Conservation (phyloP, 345 rosid species). For the Noccaea bulbosa region DNA sequence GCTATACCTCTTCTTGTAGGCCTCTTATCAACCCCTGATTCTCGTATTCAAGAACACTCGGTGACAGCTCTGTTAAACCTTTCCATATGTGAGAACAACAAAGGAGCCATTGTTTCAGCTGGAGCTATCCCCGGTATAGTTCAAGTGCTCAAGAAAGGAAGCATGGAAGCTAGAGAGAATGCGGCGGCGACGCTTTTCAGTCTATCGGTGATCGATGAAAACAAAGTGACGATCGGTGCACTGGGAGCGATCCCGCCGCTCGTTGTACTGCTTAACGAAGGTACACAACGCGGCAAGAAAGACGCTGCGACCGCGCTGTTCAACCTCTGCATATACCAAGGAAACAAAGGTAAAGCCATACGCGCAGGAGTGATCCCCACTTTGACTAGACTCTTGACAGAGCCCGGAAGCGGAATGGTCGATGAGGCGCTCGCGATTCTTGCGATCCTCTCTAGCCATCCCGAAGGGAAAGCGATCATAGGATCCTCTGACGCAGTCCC, state of each 20-base stretch:
- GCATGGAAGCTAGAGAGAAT: constrained; percentile 99
- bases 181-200: constrained; percentile 99
- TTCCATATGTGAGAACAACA: constrained; percentile 93
- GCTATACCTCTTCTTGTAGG: constrained; percentile 89
- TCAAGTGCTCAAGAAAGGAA: constrained; percentile 91
- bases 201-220: constrained; percentile 90
- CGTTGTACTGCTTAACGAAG: constrained; percentile 79
- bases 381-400: constrained; percentile 65
- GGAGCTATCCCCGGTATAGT: constrained; percentile 97
- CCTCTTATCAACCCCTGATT: constrained; percentile 83
- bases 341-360: constrained; percentile 96
- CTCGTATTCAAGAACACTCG: constrained; percentile 92
- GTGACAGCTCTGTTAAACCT: constrained; percentile 96
- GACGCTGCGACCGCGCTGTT: constrained; percentile 99
- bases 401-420: constrained; percentile 77
- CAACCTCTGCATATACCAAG: constrained; percentile 95
- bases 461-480: constrained; percentile 72
- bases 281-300: constrained; percentile 94
- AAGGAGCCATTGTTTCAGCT: constrained; percentile 80
- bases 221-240: constrained; percentile 85
- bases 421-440: constrained; percentile 84
- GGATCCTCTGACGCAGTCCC: constrained; percentile 78
- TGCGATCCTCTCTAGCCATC: constrained; percentile 77
- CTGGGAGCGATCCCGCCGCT: constrained; percentile 91
- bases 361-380: constrained; percentile 86